Conservation (phyloP, 73 alveolate genomes). For the Paramecium caudatum region DNA sequence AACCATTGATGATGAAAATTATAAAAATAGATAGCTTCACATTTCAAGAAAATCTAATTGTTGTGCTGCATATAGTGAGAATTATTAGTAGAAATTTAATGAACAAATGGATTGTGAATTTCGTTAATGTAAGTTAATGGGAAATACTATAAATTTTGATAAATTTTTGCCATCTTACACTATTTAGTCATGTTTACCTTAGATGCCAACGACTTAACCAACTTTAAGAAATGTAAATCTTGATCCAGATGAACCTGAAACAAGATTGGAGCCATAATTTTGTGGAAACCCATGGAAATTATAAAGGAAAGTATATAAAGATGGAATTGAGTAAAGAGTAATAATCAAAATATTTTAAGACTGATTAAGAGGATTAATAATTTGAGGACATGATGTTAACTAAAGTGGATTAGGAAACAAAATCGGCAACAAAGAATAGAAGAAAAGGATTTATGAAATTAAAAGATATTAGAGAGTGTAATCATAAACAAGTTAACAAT, state of each 20-base stretch:
- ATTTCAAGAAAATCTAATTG: neutral
- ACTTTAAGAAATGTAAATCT: neutral
- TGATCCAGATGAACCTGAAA: slow-evolving; percentile 38
- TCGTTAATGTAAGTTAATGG: neutral
- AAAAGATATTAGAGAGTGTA: slow-evolving; percentile 7
- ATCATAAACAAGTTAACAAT: neutral
- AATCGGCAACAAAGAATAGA: neutral
- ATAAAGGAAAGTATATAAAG: slow-evolving; percentile 30
- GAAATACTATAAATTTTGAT: neutral
- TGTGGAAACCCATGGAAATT: slow-evolving; percentile 71
- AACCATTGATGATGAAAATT: slow-evolving; percentile 12
- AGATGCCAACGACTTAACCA: neutral
- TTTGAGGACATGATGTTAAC: slow-evolving; percentile 34
- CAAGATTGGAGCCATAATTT: slow-evolving; percentile 56
- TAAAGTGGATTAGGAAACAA: neutral
- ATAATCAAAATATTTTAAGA: neutral
- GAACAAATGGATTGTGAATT: slow-evolving; percentile 39
- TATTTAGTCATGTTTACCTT: neutral
- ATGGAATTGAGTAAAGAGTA: slow-evolving; percentile 36
- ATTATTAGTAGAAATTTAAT: neutral
- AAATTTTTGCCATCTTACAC: neutral
- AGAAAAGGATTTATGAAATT: slow-evolving; percentile 66
- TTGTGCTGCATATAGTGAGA: slow-evolving; percentile 58
- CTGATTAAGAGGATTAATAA: neutral
- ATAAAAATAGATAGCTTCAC: slow-evolving; percentile 25